phyloP scores from a whole-genome alignment of 768 basidiomycete species.

The Boletus tomentosulus region DNA sequence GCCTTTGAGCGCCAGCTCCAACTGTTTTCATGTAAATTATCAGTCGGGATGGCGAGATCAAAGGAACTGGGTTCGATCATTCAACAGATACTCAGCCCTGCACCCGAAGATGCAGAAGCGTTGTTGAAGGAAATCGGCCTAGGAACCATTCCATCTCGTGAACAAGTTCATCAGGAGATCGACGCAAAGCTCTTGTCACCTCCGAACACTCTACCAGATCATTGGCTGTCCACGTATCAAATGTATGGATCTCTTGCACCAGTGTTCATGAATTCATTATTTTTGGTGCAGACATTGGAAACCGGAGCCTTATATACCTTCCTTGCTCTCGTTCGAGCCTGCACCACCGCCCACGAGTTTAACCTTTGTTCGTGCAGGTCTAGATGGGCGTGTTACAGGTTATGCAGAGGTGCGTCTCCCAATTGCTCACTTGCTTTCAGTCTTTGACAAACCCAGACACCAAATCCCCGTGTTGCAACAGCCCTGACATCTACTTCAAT shows the following conservation, averaged over 20 bases:
- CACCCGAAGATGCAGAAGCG: slow-evolving; percentile 34
- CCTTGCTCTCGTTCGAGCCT: slow-evolving; percentile 60
- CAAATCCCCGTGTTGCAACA: slow-evolving; percentile 52
- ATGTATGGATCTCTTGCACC: slow-evolving; percentile 48
- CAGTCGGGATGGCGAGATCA: slow-evolving; percentile 9
- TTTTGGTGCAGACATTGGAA: slow-evolving; percentile 63
- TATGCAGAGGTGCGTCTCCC: slow-evolving; percentile 65
- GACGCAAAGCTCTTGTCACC: slow-evolving; percentile 75
- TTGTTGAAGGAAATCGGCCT: slow-evolving; percentile 59
- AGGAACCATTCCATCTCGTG: slow-evolving; percentile 49
- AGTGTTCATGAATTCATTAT: slow-evolving; percentile 10
- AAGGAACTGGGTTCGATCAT: slow-evolving; percentile 31
- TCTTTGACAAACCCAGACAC: slow-evolving; percentile 38
- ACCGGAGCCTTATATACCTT: slow-evolving; percentile 52
- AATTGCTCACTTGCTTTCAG: slow-evolving; percentile 1
- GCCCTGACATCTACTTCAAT: slow-evolving; percentile 84
- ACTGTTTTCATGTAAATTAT: slow-evolving; percentile 5
- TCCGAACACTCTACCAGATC: slow-evolving; percentile 55
- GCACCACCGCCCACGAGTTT: slow-evolving; percentile 73
- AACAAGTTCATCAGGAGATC: slow-evolving; percentile 61
- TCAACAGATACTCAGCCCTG: slow-evolving; percentile 45
- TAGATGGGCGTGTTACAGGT: slow-evolving; percentile 77
- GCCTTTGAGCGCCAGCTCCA: not conserved
- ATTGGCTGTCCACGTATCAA: slow-evolving; percentile 81
- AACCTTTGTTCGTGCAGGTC: slow-evolving; percentile 68